phyloP scores from a whole-genome alignment of 305 asterid genomes.

The Lippia alba region DNA sequence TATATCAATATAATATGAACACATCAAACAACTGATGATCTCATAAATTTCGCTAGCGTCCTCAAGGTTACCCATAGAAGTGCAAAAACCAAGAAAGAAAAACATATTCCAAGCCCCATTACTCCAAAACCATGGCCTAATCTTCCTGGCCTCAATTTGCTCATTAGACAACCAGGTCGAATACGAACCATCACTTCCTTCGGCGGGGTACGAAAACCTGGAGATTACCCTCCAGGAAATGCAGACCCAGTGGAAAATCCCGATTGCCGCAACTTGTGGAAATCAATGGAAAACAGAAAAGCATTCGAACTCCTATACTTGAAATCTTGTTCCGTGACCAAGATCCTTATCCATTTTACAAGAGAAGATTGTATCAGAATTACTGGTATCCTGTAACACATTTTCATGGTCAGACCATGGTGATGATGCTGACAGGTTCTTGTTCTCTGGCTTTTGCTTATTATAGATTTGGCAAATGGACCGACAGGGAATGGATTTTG shows the following conservation, averaged over 20 bases:
- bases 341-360: background rate
- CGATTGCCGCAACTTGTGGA: conserved; percentile 33
- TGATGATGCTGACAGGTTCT: conserved; percentile 33
- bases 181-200: conserved; percentile 35
- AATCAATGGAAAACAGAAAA: background rate
- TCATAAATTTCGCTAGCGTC: too few species aligned
- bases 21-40: too few species aligned
- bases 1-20: too few species aligned
- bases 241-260: conserved; percentile 12
- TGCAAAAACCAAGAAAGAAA: conserved; percentile 11
- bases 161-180: conserved; percentile 33
- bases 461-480: background rate
- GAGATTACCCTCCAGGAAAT: conserved; percentile 20
- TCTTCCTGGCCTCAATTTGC: conserved; percentile 34
- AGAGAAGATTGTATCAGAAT: conserved; percentile 5
- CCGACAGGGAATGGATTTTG: background rate
- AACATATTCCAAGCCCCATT: background rate
- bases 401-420: conserved; percentile 29
- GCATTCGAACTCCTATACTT: conserved; percentile 14
- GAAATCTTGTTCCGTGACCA: conserved; percentile 28
- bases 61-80: too few species aligned
- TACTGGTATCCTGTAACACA: background rate
- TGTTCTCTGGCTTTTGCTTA: conserved; percentile 15
- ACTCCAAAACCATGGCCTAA: conserved; percentile 44
- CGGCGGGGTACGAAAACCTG: conserved; percentile 47